Conservation (phyloP, 148 eudicot genomes). For the Talinum fruticosum region DNA sequence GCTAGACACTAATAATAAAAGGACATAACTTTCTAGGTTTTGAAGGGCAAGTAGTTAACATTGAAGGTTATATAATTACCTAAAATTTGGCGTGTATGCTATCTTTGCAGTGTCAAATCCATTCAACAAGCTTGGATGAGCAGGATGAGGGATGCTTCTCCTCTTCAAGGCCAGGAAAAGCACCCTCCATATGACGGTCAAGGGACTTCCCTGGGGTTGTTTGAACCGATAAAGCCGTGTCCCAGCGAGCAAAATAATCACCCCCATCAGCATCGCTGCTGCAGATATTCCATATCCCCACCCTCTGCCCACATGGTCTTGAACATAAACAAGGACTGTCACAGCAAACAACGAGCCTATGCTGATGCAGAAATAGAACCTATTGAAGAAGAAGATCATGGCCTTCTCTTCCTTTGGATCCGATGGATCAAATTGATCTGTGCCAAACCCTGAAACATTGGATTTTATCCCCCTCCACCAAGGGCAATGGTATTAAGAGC, state of each 20-base stretch:
- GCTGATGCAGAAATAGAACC: constrained; percentile 88
- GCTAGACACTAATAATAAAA: no score
- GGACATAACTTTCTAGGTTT: no score
- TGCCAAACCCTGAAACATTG: constrained; percentile 93
- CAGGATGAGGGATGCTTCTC: constrained; percentile 56
- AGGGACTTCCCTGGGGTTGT: constrained; percentile 84
- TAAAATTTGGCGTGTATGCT: constrained; percentile 52
- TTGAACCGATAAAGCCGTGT: constrained; percentile 60
- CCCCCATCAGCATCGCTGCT: constrained; percentile 71
- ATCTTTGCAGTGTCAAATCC: constrained; percentile 53
- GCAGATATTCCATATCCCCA: constrained; percentile 96
- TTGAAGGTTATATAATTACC: constrained; percentile 35
- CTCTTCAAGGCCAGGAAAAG: constrained; percentile 67
- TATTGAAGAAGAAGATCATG: constrained; percentile 89
- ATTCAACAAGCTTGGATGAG: constrained; percentile 57
- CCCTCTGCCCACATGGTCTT: constrained; percentile 85
- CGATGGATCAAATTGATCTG: constrained; percentile 79
- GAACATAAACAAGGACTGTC: constrained; percentile 81
- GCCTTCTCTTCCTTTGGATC: constrained; percentile 80
- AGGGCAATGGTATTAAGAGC: constrained; percentile 89
- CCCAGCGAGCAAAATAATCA: constrained; percentile 59
- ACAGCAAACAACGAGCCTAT: constrained; percentile 83
- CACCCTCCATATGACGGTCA: constrained; percentile 89
- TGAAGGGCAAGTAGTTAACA: neutral
- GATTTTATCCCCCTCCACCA: constrained; percentile 97